Evolutionary conservation across 1,139 yeast species (phyloP).

Genomic region (Diutina scorzettiae): DNA sequence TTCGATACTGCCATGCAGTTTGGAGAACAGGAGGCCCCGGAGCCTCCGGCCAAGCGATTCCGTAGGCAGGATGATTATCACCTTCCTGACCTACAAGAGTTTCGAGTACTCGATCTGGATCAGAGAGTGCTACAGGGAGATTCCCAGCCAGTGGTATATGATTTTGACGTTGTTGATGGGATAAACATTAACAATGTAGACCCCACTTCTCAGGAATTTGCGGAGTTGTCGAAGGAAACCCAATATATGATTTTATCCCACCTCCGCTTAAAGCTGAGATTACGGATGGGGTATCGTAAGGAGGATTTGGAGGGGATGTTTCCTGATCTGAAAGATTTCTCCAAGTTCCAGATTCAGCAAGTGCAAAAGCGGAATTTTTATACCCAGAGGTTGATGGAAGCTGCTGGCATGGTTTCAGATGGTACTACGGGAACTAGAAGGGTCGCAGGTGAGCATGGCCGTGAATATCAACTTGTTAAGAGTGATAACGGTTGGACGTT

Average conservation of each 20-base stretch:
- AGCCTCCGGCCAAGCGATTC: constrained; percentile 11
- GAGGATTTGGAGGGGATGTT: constrained; percentile 74
- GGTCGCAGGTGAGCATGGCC: constrained; percentile 76
- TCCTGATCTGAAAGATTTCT: constrained; percentile 80
- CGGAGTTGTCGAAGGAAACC: constrained; percentile 59
- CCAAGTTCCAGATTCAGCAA: constrained; percentile 84
- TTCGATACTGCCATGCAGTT: not conserved
- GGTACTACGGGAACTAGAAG: constrained; percentile 38
- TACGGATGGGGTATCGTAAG: constrained; percentile 90
- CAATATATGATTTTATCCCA: constrained; percentile 84
- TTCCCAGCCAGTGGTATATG: constrained; percentile 39
- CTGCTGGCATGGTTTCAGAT: constrained; percentile 67
- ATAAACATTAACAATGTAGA: constrained; percentile 59
- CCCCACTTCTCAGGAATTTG: constrained; percentile 57
- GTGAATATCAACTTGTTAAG: constrained; percentile 63
- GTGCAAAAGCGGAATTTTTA: constrained; percentile 84
- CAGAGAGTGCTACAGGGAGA: constrained; percentile 64
- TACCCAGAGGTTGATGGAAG: constrained; percentile 78
- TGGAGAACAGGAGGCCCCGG: not conserved
- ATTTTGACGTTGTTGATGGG: constrained; percentile 56
- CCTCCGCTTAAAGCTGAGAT: constrained; percentile 68
- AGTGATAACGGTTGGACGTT: constrained; percentile 84
- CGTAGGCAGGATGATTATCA: constrained; percentile 67
- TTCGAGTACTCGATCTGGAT: constrained; percentile 36
- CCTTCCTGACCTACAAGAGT: constrained; percentile 49